phyloP scores from a whole-genome alignment of 805 yeast species.

The Blastobotrys attinorum region DNA sequence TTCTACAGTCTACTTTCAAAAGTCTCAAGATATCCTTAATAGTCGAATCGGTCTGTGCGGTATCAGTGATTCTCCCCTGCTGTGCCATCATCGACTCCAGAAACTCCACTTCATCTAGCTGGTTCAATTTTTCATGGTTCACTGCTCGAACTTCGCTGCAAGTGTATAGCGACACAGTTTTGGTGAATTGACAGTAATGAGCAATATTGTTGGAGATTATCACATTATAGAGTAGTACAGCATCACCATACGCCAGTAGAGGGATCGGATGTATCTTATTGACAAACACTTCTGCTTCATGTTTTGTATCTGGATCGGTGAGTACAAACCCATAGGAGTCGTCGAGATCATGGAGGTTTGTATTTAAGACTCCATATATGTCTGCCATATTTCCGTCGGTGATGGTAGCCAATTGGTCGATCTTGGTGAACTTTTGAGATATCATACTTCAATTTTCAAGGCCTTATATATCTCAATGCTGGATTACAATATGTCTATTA shows the following conservation, averaged over 20 bases:
- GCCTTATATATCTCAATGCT: no score
- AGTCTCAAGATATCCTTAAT: not conserved
- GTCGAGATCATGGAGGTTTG: not conserved
- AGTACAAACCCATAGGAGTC: not conserved
- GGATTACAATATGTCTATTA: no score
- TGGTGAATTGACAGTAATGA: not conserved
- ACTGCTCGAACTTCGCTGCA: not conserved
- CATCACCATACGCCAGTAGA: not conserved
- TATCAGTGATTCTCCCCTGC: not conserved
- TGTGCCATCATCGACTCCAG: not conserved
- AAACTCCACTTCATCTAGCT: not conserved
- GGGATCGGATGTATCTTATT: not conserved
- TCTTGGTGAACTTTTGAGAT: not conserved
- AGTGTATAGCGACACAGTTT: not conserved
- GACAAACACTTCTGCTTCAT: not conserved
- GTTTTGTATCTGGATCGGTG: not conserved
- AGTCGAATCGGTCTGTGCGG: not conserved
- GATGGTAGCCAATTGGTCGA: not conserved
- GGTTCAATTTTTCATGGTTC: not conserved
- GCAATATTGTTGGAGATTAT: not conserved
- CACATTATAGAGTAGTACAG: not conserved
- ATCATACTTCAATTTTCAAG: no score
- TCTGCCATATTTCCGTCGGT: not conserved
- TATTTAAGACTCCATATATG: not conserved
- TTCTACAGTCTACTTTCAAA: not conserved